A percentile compares a stretch with the other conserved stretches of the same genome.
These are phyloP conservation scores for Amanita subjunquillea DNA, from an alignment of 768 basidiomycete genomes.

Conservation along the genomic window DNA sequence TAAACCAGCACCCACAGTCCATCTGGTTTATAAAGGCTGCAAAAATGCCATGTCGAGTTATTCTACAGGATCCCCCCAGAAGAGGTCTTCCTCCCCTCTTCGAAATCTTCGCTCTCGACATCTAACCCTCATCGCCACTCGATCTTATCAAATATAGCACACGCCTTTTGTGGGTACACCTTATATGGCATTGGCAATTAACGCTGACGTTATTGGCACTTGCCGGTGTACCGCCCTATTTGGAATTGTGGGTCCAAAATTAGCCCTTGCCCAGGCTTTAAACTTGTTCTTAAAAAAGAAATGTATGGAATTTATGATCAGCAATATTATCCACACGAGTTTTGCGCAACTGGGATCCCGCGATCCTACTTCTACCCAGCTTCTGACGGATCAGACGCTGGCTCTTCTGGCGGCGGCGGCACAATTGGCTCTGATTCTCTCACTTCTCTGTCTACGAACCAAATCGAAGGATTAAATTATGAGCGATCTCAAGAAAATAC, in stretches of 20 bases:
- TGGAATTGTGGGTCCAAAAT: conserved; percentile 1
- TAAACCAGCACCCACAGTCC: neutral
- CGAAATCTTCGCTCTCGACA: neutral
- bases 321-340: neutral
- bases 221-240: neutral
- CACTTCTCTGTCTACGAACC: neutral
- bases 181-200: neutral
- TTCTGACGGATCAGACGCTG: neutral
- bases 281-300: neutral
- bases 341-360: neutral
- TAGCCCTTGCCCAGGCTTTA: neutral
- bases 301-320: neutral
- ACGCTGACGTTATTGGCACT: neutral
- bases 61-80: neutral
- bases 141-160: neutral
- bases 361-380: neutral
- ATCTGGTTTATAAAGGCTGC: neutral
- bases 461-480: neutral
- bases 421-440: neutral
- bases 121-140: neutral
- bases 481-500: conserved; percentile 1
- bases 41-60: neutral
- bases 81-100: neutral
- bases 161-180: neutral
- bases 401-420: conserved; percentile 3